Base-by-base conservation (phyloP, 306 rosid species). In the Trifolium pratense region DNA sequence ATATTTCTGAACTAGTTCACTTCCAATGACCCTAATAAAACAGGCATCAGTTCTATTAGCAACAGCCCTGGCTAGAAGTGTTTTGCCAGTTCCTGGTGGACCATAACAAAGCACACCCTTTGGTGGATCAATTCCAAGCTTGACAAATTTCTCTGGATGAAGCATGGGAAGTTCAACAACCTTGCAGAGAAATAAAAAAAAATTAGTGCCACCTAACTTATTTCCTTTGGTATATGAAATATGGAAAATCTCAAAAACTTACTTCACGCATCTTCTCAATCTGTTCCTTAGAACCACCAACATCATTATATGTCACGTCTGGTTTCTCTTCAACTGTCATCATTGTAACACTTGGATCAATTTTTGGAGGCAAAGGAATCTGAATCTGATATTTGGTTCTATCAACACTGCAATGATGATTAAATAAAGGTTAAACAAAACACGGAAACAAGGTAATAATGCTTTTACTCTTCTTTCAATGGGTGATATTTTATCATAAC, bases 161-260 rank as follows among this genome's bases (percentile, higher is more conserved):
- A 92, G 97, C 97, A 95, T 92, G 68, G 99, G 99, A 58, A 95
- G 88, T 83, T 95, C 99, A 78, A 95, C 99, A 80, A 95, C 99
- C 99, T 95, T 73, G 79, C 72, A 75, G 17, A 17, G 51, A 15
- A 76, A 74, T 17, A 51, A 3, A 62, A n/a, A n/a, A 40, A 49
- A 42, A 53, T 81, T 71, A 84, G 83, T 12, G 57, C 18, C 68
- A 20, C 63, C 70, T 29, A 49, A 52, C 40, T 26, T 18, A 36
- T 53, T 39, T 14, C 2, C 26, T 55, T 42, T 59, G 29, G 31
- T 14, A 67, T 34, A 5, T 3, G 45, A 14, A 48, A 20, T 15
- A 20, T 4, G 49, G n/a, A 11, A 17, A 43, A 0, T 56, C 39
- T 36, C 21, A 25, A 66, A n/a, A 42, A 83, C 89, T 53, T 75